These are phyloP conservation scores for Ceraceosorus guamensis DNA, from an alignment of 1,284 basidiomycete species.

Conservation along the genomic window DNA sequence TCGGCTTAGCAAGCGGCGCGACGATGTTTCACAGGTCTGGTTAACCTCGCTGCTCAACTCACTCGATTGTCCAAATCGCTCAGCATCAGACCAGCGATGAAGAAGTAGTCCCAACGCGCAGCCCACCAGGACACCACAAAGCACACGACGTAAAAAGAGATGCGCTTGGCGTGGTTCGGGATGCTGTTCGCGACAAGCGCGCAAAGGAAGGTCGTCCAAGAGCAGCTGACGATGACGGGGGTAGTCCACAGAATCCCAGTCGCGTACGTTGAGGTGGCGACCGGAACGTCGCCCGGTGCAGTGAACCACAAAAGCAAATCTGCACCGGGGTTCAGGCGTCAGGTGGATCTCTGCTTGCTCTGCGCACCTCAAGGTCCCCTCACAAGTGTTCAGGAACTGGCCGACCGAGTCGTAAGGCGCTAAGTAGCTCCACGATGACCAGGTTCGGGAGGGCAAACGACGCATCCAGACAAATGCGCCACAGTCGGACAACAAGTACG, in stretches of 20 bases:
- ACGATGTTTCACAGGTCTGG: no score
- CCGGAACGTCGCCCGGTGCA: constrained; percentile 25
- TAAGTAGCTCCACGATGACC: constrained; percentile 42
- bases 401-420: constrained; percentile 35
- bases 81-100: constrained; percentile 37
- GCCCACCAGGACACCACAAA: constrained; percentile 36
- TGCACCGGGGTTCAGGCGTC: not conserved
- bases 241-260: constrained; percentile 44
- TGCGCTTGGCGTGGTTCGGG: constrained; percentile 35
- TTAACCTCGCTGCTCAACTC: no score
- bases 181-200: constrained; percentile 31
- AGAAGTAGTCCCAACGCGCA: constrained; percentile 37
- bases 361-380: no score
- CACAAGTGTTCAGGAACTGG: constrained; percentile 19
- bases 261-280: constrained; percentile 31
- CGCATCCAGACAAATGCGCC: constrained; percentile 38
- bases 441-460: constrained; percentile 31
- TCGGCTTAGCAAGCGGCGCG: no score
- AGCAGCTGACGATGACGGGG: constrained; percentile 36
- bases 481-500: constrained; percentile 39
- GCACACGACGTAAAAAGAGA: constrained; percentile 32
- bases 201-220: constrained; percentile 19
- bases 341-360: no score
- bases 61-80: constrained; percentile 25
- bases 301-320: constrained; percentile 40